phyloP scores from a whole-genome alignment of 2,329 filamentous ascomycete species.

The Chrysoporthe cubensis region DNA sequence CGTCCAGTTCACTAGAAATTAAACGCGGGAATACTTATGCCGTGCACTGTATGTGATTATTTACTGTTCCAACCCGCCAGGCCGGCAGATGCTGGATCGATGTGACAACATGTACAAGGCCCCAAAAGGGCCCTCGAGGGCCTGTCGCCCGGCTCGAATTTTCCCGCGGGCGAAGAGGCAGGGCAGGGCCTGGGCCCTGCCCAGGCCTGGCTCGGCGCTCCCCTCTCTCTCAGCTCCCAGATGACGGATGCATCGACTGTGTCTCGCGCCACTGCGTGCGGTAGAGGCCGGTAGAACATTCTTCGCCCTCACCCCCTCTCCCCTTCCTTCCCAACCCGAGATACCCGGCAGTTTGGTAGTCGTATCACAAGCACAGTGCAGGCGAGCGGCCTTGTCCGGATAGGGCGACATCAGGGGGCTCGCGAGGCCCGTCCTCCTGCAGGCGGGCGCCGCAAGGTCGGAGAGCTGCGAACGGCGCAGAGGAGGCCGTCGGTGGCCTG shows the following conservation, averaged over 20 bases:
- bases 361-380: constrained; percentile 6
- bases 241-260: background rate
- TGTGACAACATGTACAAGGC: background rate
- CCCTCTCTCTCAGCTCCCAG: too few relatives aligned
- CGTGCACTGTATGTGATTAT: background rate
- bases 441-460: too few relatives aligned
- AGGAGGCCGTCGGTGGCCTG: too few relatives aligned
- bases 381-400: background rate
- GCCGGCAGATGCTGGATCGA: background rate
- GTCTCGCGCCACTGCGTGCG: constrained; percentile 8
- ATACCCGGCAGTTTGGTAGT: background rate
- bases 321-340: background rate
- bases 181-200: too few relatives aligned
- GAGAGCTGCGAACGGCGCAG: too few relatives aligned
- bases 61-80: background rate
- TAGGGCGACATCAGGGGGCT: background rate
- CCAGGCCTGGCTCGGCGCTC: too few relatives aligned
- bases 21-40: background rate
- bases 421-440: background rate
- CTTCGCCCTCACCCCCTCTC: background rate
- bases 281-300: constrained; percentile 1
- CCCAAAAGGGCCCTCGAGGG: too few relatives aligned
- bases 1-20: background rate
- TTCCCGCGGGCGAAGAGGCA: too few relatives aligned
- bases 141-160: too few relatives aligned